Evolutionary conservation across 2,329 filamentous ascomycete genomes (phyloP), one percentile per base, ranked within the genome.

Genomic region (Aspergillus vadensis): DNA sequence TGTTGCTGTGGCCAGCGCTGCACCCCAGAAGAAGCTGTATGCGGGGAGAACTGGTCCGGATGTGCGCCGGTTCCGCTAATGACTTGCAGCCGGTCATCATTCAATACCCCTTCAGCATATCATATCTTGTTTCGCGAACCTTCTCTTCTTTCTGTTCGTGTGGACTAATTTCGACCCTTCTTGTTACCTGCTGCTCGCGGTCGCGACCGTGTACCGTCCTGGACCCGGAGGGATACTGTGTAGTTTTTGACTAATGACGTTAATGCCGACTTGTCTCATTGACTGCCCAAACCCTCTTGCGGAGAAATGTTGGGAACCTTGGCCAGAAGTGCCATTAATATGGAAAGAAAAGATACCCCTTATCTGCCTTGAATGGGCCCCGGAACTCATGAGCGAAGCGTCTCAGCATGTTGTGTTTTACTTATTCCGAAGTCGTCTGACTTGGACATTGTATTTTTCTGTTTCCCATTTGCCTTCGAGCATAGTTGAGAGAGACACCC

Each of bases 1-100:
- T 49, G 71, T 69, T 39, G 23, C 57, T 10, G 32, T 38, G 36
- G 17, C 66, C 67, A 39, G 30, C 47, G 56, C 67, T 19, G 47
- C 58, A 15, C 61, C 66, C 15, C 60, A 67, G 58, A 70, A 70
- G 60, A 70, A 68, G 61, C 51, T 30, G 10, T 74, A 67, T 49
- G 60, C 65, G 25, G 73, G 71, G 41, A 70, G 72, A 59, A 69
- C 65, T 60, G 74, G 73, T 17, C 74, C 73, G 10, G 59, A 64
- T 27, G 23, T 55, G 21, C 59, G 50, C 59, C 62, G 62, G 19
- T 49, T 44, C 36, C 54, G 57, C 43, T 64, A 55, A 62, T 32
- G n/a, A 48, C 14, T 36, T 56, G 43, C 38, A 38, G 14, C 38
- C 43, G 9, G 38, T 47, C 4, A 32, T 38, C 39, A 32, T 32